Conservation (phyloP, 148 eudicot species). For the Amaranthus hypochondriacus region DNA sequence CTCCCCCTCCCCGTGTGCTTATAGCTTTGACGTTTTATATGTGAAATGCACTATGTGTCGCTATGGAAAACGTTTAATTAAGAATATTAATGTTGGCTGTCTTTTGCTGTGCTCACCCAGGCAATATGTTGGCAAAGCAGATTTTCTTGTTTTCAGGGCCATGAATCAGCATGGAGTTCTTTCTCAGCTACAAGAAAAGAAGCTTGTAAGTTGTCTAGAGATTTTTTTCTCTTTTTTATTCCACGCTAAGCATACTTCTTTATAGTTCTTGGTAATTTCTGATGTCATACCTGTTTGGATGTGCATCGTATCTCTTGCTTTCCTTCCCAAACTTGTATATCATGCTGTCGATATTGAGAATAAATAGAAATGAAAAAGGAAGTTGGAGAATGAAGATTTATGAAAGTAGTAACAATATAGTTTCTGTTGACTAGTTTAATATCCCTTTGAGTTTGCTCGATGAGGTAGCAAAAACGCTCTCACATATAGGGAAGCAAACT, state of each 20-base stretch:
- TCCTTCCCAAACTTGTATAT: background rate
- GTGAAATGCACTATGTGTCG: background rate
- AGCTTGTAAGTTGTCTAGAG: constrained; percentile 67
- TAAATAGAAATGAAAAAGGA: background rate
- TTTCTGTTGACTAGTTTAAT: no score
- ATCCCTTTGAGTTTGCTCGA: no score
- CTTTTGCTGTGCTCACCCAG: constrained; percentile 32
- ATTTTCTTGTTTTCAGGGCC: constrained; percentile 93
- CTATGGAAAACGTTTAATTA: background rate
- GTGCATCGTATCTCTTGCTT: background rate
- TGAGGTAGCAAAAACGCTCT: no score
- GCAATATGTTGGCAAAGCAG: constrained; percentile 96
- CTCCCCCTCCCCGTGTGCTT: background rate
- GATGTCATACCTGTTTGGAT: background rate
- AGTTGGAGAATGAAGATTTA: no score
- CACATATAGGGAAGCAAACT: no score
- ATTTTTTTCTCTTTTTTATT: background rate
- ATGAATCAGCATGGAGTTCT: constrained; percentile 95
- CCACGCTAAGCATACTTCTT: background rate
- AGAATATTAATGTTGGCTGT: background rate
- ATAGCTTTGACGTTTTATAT: background rate
- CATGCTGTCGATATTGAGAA: background rate
- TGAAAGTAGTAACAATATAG: no score
- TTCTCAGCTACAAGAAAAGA: constrained; percentile 94
- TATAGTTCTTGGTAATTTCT: background rate